Percentiles rank a stretch among this genome's conserved stretches.
These are phyloP conservation scores for Fusarium vanettenii DNA, from an alignment of 2,329 filamentous ascomycete genomes.

Conservation along the genomic window DNA sequence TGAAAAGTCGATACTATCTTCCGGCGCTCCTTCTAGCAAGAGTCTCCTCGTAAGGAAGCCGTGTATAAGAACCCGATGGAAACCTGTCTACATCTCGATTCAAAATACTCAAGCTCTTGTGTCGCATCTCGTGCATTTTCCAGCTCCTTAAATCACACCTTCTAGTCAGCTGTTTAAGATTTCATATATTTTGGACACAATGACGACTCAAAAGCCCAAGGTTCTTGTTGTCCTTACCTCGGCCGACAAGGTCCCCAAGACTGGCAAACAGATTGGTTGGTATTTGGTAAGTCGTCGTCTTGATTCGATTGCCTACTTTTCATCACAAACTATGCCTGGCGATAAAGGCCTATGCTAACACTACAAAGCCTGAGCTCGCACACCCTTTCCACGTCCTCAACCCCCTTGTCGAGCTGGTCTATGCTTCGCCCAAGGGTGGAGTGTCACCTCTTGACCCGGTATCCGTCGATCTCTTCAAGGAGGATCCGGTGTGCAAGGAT, in stretches of 20 bases:
- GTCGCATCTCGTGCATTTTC: background rate
- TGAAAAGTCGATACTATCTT: background rate
- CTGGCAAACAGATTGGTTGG: constrained; percentile 72
- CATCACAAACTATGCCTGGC: background rate
- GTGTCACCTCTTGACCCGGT: constrained; percentile 68
- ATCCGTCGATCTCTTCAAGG: constrained; percentile 65
- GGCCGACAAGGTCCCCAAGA: constrained; percentile 57
- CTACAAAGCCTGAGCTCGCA: constrained; percentile 66
- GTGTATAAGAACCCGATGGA: background rate
- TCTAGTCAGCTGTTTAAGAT: background rate
- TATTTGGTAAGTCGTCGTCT: constrained; percentile 64
- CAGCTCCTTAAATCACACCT: background rate
- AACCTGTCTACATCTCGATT: background rate
- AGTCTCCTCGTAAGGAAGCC: background rate
- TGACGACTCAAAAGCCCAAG: constrained; percentile 54
- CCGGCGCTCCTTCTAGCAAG: background rate
- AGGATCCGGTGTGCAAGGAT: constrained; percentile 57
- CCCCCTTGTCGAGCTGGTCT: constrained; percentile 61
- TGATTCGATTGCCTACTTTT: background rate
- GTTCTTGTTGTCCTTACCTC: constrained; percentile 78
- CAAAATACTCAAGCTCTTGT: background rate
- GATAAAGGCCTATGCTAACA: background rate
- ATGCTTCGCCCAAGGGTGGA: constrained; percentile 72
- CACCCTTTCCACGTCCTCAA: constrained; percentile 70
- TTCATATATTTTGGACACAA: background rate